A percentile compares a stretch with the other conserved stretches of the same genome.
Evolutionary conservation across 139 green algal species (phyloP).

Genomic region (Diplosphaera chodatii): DNA sequence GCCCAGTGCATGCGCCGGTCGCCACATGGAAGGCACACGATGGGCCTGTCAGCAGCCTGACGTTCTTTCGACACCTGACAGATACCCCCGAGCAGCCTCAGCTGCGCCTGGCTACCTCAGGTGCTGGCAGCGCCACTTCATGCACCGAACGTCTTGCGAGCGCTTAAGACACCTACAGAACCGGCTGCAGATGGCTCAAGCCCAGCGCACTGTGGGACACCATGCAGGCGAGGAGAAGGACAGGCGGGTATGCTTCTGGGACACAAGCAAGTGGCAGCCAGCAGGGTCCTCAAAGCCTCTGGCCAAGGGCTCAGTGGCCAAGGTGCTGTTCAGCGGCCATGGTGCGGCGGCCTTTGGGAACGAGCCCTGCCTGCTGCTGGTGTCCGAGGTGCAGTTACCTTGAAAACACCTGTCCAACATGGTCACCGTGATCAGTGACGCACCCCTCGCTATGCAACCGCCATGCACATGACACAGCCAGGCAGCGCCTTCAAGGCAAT

Average conservation of each 20-base stretch:
- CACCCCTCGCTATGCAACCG: too few species aligned
- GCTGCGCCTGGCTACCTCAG: conserved; percentile 30
- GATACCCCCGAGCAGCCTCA: conserved; percentile 10
- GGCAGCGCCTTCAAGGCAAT: too few species aligned
- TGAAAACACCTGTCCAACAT: too few species aligned
- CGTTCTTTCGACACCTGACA: conserved; percentile 23
- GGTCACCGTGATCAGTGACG: too few species aligned
- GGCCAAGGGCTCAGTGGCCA: conserved; percentile 27
- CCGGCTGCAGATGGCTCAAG: not conserved
- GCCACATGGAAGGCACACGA: conserved; percentile 51
- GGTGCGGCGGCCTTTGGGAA: conserved; percentile 18
- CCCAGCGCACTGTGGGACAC: too few species aligned
- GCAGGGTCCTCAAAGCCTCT: conserved; percentile 24
- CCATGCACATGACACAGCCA: too few species aligned
- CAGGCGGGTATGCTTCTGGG: conserved; percentile 35
- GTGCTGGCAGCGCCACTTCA: too few species aligned
- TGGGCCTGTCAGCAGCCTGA: conserved; percentile 26
- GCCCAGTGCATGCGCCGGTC: conserved; percentile 8
- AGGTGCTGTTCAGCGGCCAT: conserved; percentile 22
- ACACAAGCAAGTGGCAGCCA: conserved; percentile 27
- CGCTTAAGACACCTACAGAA: too few species aligned
- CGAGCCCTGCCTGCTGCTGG: conserved; percentile 28
- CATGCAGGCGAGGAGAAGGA: conserved; percentile 24
- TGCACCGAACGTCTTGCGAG: too few species aligned
- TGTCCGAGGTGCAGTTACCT: conserved; percentile 25